Evolutionary conservation across 2,329 filamentous ascomycete genomes (phyloP), one percentile per base, ranked within the genome.

Genomic region (Chrysoporthe cubensis): DNA sequence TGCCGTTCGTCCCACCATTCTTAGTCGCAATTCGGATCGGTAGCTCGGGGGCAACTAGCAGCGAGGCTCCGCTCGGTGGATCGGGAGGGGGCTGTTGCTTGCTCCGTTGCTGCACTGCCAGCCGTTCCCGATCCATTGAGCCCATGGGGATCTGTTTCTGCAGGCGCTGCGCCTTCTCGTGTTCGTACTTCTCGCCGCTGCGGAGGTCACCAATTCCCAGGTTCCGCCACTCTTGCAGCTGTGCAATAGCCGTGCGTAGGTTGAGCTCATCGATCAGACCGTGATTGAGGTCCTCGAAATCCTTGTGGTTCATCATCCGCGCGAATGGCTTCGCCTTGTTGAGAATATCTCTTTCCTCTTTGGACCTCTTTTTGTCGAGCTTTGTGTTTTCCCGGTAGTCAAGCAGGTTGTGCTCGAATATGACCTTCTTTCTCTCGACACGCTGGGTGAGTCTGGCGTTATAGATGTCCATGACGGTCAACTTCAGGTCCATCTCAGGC

Each of bases 381-480:
- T 93, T 91, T 37, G 88, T 91, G 76, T 97, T 97, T 78, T 97
- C 96, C 70, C 94, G 87, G 75, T 99, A 99, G 66, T 99, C 95
- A 4, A 99, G 84, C 40, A 99, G 84, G 69, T 92, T 92, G 79
- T 99, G 96, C 76, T 98, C 94, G 74, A 99, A 98, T 6, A 99
- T 91, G 62, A 98, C 91, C 81, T 96, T 96, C 80, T 99, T 99
- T 58, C 96, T 87, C 75, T 98, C 95, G 7, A 95, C 95, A 72
- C 96, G 90, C 67, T 94, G 91, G 2, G 94, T 97, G 21, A 99
- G 82, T 4, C 94, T 89, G 67, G 91, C 91, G 76, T 99, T 99
- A 83, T 99, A 99, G 62, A 99, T 97, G 72, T 97, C 94, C 89
- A 99, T 97, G 26, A 99, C 94, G 0, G 94, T 97, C 81, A 98